Base-by-base conservation (phyloP, 1,284 basidiomycete genomes). In the Malassezia globosa region DNA sequence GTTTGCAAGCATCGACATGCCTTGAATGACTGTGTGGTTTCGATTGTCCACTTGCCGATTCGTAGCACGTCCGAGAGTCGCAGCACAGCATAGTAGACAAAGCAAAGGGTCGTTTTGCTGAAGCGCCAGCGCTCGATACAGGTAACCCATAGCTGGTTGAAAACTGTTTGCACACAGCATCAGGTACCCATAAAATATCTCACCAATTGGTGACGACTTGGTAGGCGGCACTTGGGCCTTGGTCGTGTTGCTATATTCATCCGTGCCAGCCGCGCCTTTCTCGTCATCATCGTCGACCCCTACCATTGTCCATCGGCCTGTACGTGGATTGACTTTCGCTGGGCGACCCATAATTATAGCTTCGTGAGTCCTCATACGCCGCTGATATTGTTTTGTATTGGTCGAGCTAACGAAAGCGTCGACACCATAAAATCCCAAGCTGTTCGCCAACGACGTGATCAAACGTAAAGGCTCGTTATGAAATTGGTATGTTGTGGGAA, bases 21-120 rank as follows among this genome's bases (percentile, higher is more conserved):
- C 64, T 16, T 61, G 59, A 5, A 66, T 35, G 14, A 61, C 34
- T 25, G 64, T 51, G 68, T 92, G 87, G 63, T 95, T 84, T 38
- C 88, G 75, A 69, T 97, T 96, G 73, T 96, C 92, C 5, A 84
- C 82, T 69, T 95, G 89, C 8, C 92, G 79, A 60, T 92, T 87
- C 80, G 87, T 87, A 0, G 87, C 83, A 29, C 92, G 79, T 7
- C 87, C 85, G 27, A 92, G 75, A 37, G 85, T 94, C 0, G 86
- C 82, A 31, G 89, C 81, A 0, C 83, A 84, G 5, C 92, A 77
- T 27, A 78, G 81, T 13, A 97, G 75, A 64, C 84, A 88, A 16
- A 94, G 77, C 67, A 94, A 76, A 0, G 89, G 84, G 67, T 96
- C 87, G 23, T 84, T 77, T 0, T 81, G 83, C 55, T 82, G 82